phyloP scores from a whole-genome alignment of 345 rosid species.

The Eucalyptus polybractea region DNA sequence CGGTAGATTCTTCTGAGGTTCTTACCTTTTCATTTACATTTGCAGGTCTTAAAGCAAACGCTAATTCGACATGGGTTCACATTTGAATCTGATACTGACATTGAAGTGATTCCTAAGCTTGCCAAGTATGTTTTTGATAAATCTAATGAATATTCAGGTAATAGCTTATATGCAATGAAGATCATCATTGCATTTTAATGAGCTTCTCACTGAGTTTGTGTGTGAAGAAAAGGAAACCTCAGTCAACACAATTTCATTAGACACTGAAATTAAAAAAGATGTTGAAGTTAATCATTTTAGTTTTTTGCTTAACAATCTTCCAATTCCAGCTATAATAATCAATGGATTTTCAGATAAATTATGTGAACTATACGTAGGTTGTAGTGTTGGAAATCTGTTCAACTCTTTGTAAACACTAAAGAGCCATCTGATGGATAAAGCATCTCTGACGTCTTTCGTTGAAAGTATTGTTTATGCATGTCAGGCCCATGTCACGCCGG shows the following conservation, averaged over 20 bases:
- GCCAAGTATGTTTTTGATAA: constrained; percentile 86
- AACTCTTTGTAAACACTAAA: not conserved
- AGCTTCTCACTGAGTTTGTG: not conserved
- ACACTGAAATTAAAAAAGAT: not conserved
- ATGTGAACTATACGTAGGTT: not conserved
- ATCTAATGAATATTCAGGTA: constrained; percentile 41
- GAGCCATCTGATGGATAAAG: not conserved
- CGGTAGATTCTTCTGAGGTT: not conserved
- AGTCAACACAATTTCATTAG: not conserved
- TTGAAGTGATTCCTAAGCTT: constrained; percentile 96
- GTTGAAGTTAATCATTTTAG: not conserved
- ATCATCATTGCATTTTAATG: not conserved
- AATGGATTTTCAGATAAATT: not conserved
- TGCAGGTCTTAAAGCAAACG: constrained; percentile 71
- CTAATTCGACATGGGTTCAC: constrained; percentile 73
- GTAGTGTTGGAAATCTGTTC: not conserved
- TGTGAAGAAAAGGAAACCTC: not conserved
- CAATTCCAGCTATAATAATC: not conserved
- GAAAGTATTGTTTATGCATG: too few relatives aligned
- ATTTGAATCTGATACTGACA: constrained; percentile 90
- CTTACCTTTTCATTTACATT: not conserved
- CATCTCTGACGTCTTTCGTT: not conserved
- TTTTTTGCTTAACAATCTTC: not conserved
- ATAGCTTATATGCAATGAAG: not conserved
- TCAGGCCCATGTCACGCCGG: not conserved